Base-by-base conservation (phyloP, 2,329 filamentous ascomycete species). In the Fusarium newnesense region DNA sequence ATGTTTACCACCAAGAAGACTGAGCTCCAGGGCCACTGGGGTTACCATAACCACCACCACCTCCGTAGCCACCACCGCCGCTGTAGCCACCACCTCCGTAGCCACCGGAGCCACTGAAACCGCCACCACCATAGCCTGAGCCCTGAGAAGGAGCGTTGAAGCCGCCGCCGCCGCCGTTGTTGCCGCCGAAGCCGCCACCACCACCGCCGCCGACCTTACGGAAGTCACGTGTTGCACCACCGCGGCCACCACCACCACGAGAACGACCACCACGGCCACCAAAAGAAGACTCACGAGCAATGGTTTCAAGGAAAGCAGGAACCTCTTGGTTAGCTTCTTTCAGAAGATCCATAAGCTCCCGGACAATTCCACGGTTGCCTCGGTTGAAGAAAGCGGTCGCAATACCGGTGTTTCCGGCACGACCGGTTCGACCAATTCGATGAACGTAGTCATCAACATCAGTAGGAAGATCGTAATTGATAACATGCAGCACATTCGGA, bases 301-400 rank as follows among this genome's bases (percentile, higher is more conserved):
- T 97, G 80, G 93, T 97, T 89, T 99, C 96, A 69, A 99, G 89
- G 90, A 98, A 99, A 53, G 89, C 82, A 37, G 96, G 96, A 72
- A 98, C 90, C 80, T 99, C 96, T 84, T 99, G 96, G 87, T 99
- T 97, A 76, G 96, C 96, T 84, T 99, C 96, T 89, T 98, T 98
- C 76, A 99, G 90, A 34, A 99, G 91, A n/a, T 99, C 96, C 78
- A 99, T 90, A 70, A 99, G 91, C 79, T 98, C 96, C 76, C 96
- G 93, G 74, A 98, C 96, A 77, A 99, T 94, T 85, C 96, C 96
- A 79, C 96, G 94, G 89, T 99, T 99, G 81, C 96, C 96, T 81
- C 96, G 96, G 90, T 99, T 99, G 92, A 99, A 98, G 90, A 99
- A 99, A 64, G 96, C 96, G 78, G 96, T 99, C 10, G 96, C 94